Evolutionary conservation across 2,329 filamentous ascomycete genomes (phyloP), one percentile per base, ranked within the genome.

Genomic region (Diaporthe citrichinensis): DNA sequence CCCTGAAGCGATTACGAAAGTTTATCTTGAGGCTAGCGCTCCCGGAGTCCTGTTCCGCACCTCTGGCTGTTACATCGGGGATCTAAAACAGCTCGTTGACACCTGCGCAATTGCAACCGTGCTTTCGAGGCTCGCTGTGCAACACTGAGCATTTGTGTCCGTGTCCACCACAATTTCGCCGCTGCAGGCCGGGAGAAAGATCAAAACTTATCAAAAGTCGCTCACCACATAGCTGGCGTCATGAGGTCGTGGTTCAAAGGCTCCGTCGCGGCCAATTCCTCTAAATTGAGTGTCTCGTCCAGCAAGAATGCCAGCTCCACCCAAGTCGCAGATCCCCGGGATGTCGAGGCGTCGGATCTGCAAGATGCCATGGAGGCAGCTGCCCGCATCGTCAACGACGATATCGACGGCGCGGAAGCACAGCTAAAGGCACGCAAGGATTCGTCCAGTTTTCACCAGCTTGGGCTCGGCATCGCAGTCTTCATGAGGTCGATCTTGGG

Each of bases 401-500:
- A 98, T 84, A 93, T 98, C 76, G 94, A 95, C 49, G 92, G 91
- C 53, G 97, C 97, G 8, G 94, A 97, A 85, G 88, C 88, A 76
- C 91, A 92, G 59, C 89, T 99, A 39, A 91, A 92, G 57, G 88
- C 98, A 49, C 89, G 90, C 69, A 90, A 93, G 78, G 93, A 94
- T 59, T 89, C 90, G 79, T 98, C 96, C 8, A 91, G 94, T n/a
- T 98, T 97, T 82, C 97, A 99, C 84, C 87, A 94, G 86, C 89
- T 98, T 46, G 96, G 95, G 41, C 88, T 93, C 78, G 94, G 95
- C 71, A 92, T 98, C 46, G 92, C 95, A 28, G 92, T 91, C 59
- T 98, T 98, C 82, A 92, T 98, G 84, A 90, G 92, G 79, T 95
- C 96, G 25, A 93, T 97, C 3, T 86, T 98, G 1, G 96, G 96